These are phyloP conservation scores for Aspergillus cavernicola DNA, from an alignment of 495 filamentous ascomycete species.

Conservation along the genomic window DNA sequence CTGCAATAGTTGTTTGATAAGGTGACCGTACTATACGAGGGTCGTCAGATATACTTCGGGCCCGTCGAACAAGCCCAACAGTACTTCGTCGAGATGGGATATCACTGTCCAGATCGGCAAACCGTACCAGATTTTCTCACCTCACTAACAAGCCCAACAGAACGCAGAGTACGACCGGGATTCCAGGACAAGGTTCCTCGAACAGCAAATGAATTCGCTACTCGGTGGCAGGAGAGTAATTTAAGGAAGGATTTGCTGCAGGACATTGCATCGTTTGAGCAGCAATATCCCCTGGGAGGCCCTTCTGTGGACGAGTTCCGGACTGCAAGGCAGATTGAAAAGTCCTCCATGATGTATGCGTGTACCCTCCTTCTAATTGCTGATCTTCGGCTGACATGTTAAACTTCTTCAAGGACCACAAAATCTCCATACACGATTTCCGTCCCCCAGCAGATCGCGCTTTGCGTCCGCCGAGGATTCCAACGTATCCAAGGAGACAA, in stretches of 20 bases:
- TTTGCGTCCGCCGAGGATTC: constrained; percentile 50
- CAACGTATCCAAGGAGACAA: constrained; percentile 67
- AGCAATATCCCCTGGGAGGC: constrained; percentile 36
- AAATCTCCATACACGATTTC: constrained; percentile 47
- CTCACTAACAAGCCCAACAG: constrained; percentile 63
- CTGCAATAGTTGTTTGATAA: constrained; percentile 49
- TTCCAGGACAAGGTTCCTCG: constrained; percentile 63
- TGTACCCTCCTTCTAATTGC: background rate
- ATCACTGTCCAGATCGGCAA: constrained; percentile 57
- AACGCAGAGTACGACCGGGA: constrained; percentile 60
- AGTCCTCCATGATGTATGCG: constrained; percentile 22
- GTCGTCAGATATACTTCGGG: constrained; percentile 67
- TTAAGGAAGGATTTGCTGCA: constrained; percentile 46
- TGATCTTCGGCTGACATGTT: background rate
- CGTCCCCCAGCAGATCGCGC: constrained; percentile 41
- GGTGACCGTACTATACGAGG: constrained; percentile 58
- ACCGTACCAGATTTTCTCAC: constrained; percentile 75
- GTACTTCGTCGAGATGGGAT: constrained; percentile 66
- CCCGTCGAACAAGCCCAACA: constrained; percentile 53
- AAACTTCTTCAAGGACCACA: constrained; percentile 20
- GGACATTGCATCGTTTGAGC: constrained; percentile 55
- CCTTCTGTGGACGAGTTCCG: constrained; percentile 36
- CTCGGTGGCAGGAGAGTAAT: constrained; percentile 52
- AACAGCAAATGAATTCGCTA: constrained; percentile 68
- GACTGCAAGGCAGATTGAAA: constrained; percentile 39